Base-by-base conservation (phyloP, 2,329 filamentous ascomycete genomes). In the Diaporthe aspalathi region DNA sequence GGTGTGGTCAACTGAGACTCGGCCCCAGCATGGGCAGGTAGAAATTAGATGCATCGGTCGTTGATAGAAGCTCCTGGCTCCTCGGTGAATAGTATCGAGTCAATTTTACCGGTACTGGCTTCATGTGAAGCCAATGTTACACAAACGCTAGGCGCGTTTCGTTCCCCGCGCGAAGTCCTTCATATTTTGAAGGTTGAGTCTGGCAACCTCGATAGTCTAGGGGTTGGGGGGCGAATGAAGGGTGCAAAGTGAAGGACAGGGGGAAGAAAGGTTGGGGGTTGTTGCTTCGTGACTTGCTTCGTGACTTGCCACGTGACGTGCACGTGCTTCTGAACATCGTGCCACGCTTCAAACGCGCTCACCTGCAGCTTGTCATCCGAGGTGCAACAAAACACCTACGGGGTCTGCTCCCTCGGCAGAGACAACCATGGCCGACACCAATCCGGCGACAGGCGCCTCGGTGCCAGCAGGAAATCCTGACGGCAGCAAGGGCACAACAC, bases 1-100 rank as follows among this genome's bases (percentile, higher is more conserved):
- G 94, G 94, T 0, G 89, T 94, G 2, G 84, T 97, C 16, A 81
- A 84, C 17, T 65, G 45, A 65, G 45, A 14, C 5, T 14, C 29
- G 20, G 6, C 3, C 2, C 14, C 5, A 3, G 6, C 20, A 32
- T 32, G 57, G 90, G 84, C 66, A 38, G 35, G 35, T 38, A 12
- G 11, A 9, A 9, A 8, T 4, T 14, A 56, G 11, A 60, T 52
- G 22, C 3, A 38, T 22, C 17, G 17, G 20, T 11, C 8, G 12
- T 60, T 24, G 45, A 24, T 50, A 38, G 43, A 32, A 16, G 43
- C 16, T 50, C 29, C 14, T 50, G 7, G 38, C 70, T 27, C n/a
- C 16, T 22, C 5, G 20, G 60, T 35, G 54, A 16, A 66, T 12
- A 24, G 1, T 32, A 20, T 27, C 17, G 4, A 50, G 14, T 24